Evolutionary conservation across 148 eudicot species (phyloP), one percentile per base, ranked within the genome.

Genomic region (Rhododendron kiyosumense): DNA sequence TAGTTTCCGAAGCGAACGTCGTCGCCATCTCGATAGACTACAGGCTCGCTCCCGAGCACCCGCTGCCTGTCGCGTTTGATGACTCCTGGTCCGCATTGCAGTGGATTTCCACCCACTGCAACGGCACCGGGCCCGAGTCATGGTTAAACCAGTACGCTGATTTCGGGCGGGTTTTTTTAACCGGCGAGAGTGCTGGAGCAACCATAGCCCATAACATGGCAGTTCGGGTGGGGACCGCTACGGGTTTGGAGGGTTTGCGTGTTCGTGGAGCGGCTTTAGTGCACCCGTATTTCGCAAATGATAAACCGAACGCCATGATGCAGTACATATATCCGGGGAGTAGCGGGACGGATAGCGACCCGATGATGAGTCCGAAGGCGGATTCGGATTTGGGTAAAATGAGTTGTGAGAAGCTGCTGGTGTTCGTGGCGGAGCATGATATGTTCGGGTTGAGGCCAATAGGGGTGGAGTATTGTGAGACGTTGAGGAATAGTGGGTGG

Each of bases 171-270:
- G 87, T 90, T 13, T 90, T 87, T 46, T 11, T 92, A 2, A 59
- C 63, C 5, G 93, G 93, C 0, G 92, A 92, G 38, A 92, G 93
- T 20, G 91, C 89, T 24, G 93, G 92, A 2, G 92, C 81, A 0
- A 92, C 83, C 46, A 89, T 92, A 14, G 88, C 90, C 24, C 88
- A 92, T 67, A 14, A 86, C 78, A 26, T 90, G 80, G 89, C 86
- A 0, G 63, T 87, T 9, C 84, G 90, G 63, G 81, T 78, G n/a
- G 86, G 91, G 46, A 51, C 20, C 1, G 20, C 18, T 3, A 26
- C 1, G 75, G 75, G 38, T 11, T 26, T 28, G 15, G 87, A 79
- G 11, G 83, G 84, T 0, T 20, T 71, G 0, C 10, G 1, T 22
- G 52, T 85, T 4, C 54, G 1, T 1, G 93, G 93, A 32, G 0